phyloP scores from a whole-genome alignment of 768 basidiomycete genomes.

The Hebeloma cylindrosporum region DNA sequence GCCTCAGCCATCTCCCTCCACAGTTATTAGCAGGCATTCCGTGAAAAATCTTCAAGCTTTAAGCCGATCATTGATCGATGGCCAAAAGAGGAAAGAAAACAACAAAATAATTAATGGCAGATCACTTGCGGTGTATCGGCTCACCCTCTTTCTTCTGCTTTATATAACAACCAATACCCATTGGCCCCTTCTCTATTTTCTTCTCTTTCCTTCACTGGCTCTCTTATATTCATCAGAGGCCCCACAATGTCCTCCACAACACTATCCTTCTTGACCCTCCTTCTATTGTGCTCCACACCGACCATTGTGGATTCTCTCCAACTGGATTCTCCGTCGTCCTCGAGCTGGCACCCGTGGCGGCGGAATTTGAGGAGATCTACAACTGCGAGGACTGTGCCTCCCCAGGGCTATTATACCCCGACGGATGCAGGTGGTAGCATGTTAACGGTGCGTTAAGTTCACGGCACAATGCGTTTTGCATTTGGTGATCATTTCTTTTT shows the following conservation, averaged over 20 bases:
- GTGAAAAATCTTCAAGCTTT: no score
- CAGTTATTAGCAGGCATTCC: no score
- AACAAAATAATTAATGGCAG: neutral
- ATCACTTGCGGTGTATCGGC: neutral
- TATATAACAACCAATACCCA: slow-evolving; percentile 8
- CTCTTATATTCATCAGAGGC: slow-evolving; percentile 3
- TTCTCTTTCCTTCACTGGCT: slow-evolving; percentile 6
- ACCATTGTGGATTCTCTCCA: slow-evolving; percentile 14
- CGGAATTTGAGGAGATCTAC: slow-evolving; percentile 12
- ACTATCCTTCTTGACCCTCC: slow-evolving; percentile 4
- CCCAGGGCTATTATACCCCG: slow-evolving; percentile 63
- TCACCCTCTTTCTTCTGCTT: neutral
- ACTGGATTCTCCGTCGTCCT: slow-evolving; percentile 11
- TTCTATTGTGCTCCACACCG: slow-evolving; percentile 15
- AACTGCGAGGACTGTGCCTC: slow-evolving; percentile 39
- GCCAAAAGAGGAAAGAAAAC: no score
- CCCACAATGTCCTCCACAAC: no score
- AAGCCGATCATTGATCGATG: no score
- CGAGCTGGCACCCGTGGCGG: slow-evolving; percentile 14
- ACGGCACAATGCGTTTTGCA: no score
- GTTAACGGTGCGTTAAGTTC: slow-evolving; percentile 58
- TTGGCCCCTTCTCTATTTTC: slow-evolving; percentile 2
- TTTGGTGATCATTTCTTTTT: no score
- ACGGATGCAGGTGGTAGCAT: slow-evolving; percentile 57
- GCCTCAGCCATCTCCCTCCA: no score